Evolutionary conservation across 106 monocot genomes (phyloP), one percentile per base, ranked within the genome.

Genomic region (Acorus gramineus): DNA sequence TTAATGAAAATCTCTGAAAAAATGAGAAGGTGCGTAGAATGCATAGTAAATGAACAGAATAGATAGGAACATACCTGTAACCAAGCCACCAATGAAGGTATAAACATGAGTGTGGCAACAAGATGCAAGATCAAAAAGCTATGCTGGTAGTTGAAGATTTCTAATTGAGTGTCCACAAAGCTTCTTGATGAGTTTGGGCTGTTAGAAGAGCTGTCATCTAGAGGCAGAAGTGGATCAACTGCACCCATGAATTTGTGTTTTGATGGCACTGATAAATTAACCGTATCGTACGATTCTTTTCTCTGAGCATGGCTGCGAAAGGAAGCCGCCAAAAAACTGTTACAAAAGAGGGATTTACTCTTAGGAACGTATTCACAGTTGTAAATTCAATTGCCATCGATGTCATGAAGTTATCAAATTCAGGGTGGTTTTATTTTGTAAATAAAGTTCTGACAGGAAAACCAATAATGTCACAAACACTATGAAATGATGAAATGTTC

Each of bases 271-370:
- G 75, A 65, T 44, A 66, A 57, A 47, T 62, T 52, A 4, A 51
- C 65, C 28, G 82, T 60, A 14, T 69, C 67, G 58, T 58, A 54
- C 1, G 59, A 61, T 44, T 86, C 90, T 66, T 76, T 87, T 69
- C 68, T 72, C 53, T 90, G 86, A 67, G 82, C 60, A 76, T 76
- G 75, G 71, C 87, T 87, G 76, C 85, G 87, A 85, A 81, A 90
- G 47, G 84, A 90, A 90, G 95, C 76, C 67, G 80, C 82, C 87
- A 90, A 87, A 86, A 85, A 84, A 84, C 90, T 90, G 89, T 86
- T 76, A 90, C 94, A 95, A 58, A 61, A 66, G 52, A 10, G 45
- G 55, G 51, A 47, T 53, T 53, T 8, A 63, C 46, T 60, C 53
- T 81, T 70, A 77, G 77, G 70, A 47, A 46, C 4, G 51, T 13